Evolutionary conservation across 2,329 filamentous ascomycete species (phyloP).

Genomic region (Berkeleyomyces rouxiae): DNA sequence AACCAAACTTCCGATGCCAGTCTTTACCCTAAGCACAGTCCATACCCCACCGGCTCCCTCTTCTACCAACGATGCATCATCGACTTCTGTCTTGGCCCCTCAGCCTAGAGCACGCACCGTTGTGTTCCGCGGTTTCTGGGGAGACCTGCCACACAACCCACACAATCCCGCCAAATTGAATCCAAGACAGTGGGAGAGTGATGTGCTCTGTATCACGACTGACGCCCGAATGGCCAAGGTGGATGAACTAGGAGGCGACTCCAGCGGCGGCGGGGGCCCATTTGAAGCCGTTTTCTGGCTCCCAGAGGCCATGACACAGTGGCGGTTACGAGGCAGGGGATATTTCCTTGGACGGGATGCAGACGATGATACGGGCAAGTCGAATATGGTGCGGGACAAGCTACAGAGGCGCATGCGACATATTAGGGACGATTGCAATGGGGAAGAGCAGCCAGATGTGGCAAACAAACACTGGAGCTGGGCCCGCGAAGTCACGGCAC

Average conservation of each 20-base stretch:
- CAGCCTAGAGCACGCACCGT: constrained; percentile 55
- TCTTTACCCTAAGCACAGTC: constrained; percentile 35
- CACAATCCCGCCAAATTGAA: constrained; percentile 60
- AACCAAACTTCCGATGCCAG: constrained; percentile 28
- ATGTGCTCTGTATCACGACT: constrained; percentile 70
- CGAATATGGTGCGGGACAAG: background rate
- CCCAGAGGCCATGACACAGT: constrained; percentile 55
- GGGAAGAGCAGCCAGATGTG: constrained; percentile 22
- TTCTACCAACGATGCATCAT: constrained; percentile 19
- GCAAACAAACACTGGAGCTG: constrained; percentile 46
- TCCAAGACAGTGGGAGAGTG: constrained; percentile 50
- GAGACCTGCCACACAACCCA: constrained; percentile 50
- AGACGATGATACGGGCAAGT: constrained; percentile 22
- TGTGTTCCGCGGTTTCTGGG: constrained; percentile 75
- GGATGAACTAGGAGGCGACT: constrained; percentile 45
- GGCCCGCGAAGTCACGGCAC: constrained; percentile 60
- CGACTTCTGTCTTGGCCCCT: constrained; percentile 17
- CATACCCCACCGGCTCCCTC: constrained; percentile 21
- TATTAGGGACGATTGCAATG: too few species aligned
- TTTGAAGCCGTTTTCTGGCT: constrained; percentile 82
- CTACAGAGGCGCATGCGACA: background rate
- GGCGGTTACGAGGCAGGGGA: constrained; percentile 63
- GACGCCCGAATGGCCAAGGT: constrained; percentile 79
- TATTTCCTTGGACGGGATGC: constrained; percentile 60
- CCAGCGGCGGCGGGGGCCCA: constrained; percentile 44